Conservation (phyloP, 441 rosid genomes). For the Viola pubescens region DNA sequence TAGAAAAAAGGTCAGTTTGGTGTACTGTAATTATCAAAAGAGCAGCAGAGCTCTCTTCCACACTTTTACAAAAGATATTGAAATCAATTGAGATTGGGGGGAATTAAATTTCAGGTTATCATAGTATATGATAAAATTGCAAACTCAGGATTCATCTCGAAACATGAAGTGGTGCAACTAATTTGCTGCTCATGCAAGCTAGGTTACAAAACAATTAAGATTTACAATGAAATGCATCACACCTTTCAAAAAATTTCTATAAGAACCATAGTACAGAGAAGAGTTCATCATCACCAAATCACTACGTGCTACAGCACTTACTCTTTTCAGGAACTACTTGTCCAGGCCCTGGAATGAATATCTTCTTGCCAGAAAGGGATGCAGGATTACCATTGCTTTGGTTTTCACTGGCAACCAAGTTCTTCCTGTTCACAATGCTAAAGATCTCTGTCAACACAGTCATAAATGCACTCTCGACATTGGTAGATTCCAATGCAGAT, state of each 20-base stretch:
- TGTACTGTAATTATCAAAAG: no score
- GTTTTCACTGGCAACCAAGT: constrained; percentile 45
- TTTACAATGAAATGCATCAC: constrained; percentile 37
- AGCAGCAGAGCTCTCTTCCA: no score
- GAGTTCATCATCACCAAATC: constrained; percentile 17
- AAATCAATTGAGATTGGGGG: no score
- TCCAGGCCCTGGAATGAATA: constrained; percentile 65
- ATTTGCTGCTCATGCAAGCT: constrained; percentile 21
- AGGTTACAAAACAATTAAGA: constrained; percentile 19
- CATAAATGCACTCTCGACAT: constrained; percentile 70
- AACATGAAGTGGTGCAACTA: constrained; percentile 3
- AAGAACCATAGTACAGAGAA: constrained; percentile 5
- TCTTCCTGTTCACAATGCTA: constrained; percentile 72
- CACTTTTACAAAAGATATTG: no score
- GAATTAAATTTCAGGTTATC: neutral
- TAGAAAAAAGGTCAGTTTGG: no score
- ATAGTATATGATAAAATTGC: neutral
- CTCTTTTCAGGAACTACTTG: constrained; percentile 58
- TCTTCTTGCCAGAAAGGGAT: constrained; percentile 74
- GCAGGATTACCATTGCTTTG: constrained; percentile 53
- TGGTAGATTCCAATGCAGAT: constrained; percentile 73
- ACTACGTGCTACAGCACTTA: constrained; percentile 55
- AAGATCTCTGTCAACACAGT: constrained; percentile 79
- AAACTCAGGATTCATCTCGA: constrained; percentile 1
- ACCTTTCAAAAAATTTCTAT: constrained; percentile 31